These are phyloP conservation scores for Pseudonitzschia pungens DNA, from an alignment of 108 stramenopile genomes.

Conservation along the genomic window DNA sequence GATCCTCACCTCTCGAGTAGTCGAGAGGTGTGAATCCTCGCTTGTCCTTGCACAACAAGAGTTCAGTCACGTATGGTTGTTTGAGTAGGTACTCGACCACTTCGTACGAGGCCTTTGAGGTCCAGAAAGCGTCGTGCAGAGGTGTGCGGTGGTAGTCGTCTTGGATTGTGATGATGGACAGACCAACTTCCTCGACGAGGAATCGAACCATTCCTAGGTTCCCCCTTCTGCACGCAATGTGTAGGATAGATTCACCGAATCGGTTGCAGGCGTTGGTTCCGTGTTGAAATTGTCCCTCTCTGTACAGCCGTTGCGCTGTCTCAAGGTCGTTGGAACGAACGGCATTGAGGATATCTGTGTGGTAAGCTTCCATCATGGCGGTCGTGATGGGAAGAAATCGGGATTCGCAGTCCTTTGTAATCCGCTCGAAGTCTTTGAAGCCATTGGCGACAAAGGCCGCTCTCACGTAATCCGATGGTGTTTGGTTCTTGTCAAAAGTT, in stretches of 20 bases:
- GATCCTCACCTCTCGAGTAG: slow-evolving; percentile 53
- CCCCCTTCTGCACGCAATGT: slow-evolving; percentile 75
- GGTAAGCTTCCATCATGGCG: slow-evolving; percentile 60
- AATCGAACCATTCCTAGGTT: slow-evolving; percentile 44
- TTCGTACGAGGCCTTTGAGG: slow-evolving; percentile 48
- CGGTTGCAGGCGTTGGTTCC: slow-evolving; percentile 41
- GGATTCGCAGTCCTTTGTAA: neutral
- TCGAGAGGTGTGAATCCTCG: slow-evolving; percentile 34
- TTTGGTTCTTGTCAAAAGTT: neutral
- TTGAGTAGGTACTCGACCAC: slow-evolving; percentile 24
- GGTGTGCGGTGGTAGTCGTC: slow-evolving; percentile 79
- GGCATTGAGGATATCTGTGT: slow-evolving; percentile 45
- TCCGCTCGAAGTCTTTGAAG: neutral
- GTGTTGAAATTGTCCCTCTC: slow-evolving; percentile 15
- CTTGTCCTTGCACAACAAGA: slow-evolving; percentile 34
- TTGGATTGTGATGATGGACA: slow-evolving; percentile 40
- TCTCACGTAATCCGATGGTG: slow-evolving; percentile 27
- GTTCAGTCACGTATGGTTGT: slow-evolving; percentile 12
- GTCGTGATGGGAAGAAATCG: slow-evolving; percentile 33
- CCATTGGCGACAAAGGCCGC: slow-evolving; percentile 31
- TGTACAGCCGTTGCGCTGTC: slow-evolving; percentile 34
- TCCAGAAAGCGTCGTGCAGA: slow-evolving; percentile 83
- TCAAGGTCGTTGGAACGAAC: slow-evolving; percentile 58
- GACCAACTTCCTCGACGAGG: slow-evolving; percentile 51
- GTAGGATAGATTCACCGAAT: slow-evolving; percentile 79